phyloP scores from a whole-genome alignment of 139 green algal genomes.

The Chlorella ohadii region DNA sequence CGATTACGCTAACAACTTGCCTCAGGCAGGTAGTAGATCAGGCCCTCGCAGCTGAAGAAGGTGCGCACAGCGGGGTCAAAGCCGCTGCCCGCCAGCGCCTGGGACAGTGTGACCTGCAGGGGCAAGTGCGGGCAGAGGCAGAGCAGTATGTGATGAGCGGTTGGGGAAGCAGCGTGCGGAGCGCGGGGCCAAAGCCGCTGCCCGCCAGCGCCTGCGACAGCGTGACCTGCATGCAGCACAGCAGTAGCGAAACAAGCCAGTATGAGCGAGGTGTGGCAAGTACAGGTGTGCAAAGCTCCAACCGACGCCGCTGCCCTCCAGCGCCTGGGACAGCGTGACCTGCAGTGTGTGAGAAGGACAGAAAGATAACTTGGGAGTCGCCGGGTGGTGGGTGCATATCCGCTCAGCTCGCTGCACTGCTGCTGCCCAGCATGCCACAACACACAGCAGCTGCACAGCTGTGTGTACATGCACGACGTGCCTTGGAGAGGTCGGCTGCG shows the following conservation, averaged over 20 bases:
- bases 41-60: constrained; percentile 72
- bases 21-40: constrained; percentile 76
- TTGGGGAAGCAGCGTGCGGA: constrained; percentile 54
- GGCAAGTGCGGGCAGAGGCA: too few species aligned
- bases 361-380: too few species aligned
- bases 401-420: too few species aligned
- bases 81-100: constrained; percentile 54
- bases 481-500: constrained; percentile 61
- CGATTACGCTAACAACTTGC: too few species aligned
- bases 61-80: constrained; percentile 61
- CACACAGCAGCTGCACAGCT: too few species aligned
- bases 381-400: too few species aligned
- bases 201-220: constrained; percentile 57
- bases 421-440: too few species aligned
- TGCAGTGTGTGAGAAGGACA: background rate
- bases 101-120: constrained; percentile 40
- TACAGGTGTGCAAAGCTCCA: constrained; percentile 38
- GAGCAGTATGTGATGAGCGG: too few species aligned
- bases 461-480: too few species aligned
- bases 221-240: background rate
- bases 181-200: constrained; percentile 59
- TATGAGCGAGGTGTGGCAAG: too few species aligned
- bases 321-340: constrained; percentile 54
- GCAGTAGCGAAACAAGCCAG: too few species aligned
- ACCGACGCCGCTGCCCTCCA: constrained; percentile 37